A percentile compares a stretch with the other conserved stretches of the same genome.
These are phyloP conservation scores for Saturnispora besseyi DNA, from an alignment of 805 yeast genomes.

Conservation along the genomic window DNA sequence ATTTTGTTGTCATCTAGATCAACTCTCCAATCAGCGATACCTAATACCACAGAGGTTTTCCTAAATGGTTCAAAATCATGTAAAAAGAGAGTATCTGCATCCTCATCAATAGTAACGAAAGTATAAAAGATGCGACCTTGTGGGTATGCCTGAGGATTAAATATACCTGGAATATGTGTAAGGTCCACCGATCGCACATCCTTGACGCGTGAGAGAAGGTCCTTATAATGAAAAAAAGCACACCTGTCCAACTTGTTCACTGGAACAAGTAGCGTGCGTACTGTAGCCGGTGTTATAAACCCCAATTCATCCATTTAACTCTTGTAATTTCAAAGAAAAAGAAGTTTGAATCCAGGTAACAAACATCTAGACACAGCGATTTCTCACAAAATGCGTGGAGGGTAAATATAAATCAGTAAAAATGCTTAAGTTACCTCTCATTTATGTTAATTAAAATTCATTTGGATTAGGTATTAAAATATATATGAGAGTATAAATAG, in stretches of 20 bases:
- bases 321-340: neutral
- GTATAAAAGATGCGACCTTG: slow-evolving; percentile 63
- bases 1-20: slow-evolving; percentile 20
- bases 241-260: slow-evolving; percentile 38
- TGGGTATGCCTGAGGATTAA: slow-evolving; percentile 83
- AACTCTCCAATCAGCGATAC: slow-evolving; percentile 30
- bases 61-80: slow-evolving; percentile 89
- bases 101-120: slow-evolving; percentile 44
- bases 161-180: slow-evolving; percentile 52
- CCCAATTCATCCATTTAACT: slow-evolving; percentile 32
- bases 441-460: too few relatives aligned
- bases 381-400: too few relatives aligned
- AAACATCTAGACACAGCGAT: too few relatives aligned
- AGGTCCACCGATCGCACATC: slow-evolving; percentile 73
- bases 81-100: slow-evolving; percentile 42
- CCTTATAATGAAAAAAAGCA: slow-evolving; percentile 36
- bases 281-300: slow-evolving; percentile 57
- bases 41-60: slow-evolving; percentile 57
- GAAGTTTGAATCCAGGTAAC: neutral
- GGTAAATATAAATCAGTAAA: too few relatives aligned
- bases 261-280: slow-evolving; percentile 63
- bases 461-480: too few relatives aligned
- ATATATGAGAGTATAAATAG: too few relatives aligned
- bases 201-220: slow-evolving; percentile 36
- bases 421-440: too few relatives aligned